These are phyloP conservation scores for Penicillium sp. DNA, from an alignment of 2,329 filamentous ascomycete species.

Conservation along the genomic window DNA sequence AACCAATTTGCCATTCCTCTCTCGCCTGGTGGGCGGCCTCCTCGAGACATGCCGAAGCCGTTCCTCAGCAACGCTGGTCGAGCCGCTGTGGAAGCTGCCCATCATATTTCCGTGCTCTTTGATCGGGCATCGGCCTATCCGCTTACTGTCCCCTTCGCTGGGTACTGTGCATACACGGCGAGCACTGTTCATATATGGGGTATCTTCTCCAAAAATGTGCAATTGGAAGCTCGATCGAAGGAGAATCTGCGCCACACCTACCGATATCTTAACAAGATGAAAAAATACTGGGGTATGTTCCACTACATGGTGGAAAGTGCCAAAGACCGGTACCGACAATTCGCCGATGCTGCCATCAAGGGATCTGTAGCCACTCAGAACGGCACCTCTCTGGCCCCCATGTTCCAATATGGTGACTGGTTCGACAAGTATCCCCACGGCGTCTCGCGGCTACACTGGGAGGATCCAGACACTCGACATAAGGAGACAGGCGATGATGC, in stretches of 20 bases:
- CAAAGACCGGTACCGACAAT: constrained; percentile 83
- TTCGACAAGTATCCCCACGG: constrained; percentile 94
- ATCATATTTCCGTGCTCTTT: constrained; percentile 82
- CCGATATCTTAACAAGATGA: constrained; percentile 91
- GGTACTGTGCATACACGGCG: constrained; percentile 91
- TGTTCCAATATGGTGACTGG: constrained; percentile 98
- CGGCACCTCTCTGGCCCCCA: constrained; percentile 58
- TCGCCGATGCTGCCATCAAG: constrained; percentile 78
- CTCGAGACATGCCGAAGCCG: constrained; percentile 73
- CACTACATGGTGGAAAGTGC: constrained; percentile 94
- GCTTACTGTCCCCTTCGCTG: constrained; percentile 88
- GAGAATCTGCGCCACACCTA: constrained; percentile 86
- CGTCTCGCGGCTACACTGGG: constrained; percentile 81
- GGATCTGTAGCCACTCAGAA: constrained; percentile 57
- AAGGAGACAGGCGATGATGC: constrained; percentile 85
- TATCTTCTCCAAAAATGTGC: constrained; percentile 82
- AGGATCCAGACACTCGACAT: constrained; percentile 72
- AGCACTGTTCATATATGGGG: constrained; percentile 94
- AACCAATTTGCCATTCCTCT: constrained; percentile 82
- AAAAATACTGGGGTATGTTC: constrained; percentile 98
- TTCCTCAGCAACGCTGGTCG: constrained; percentile 78
- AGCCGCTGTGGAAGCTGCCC: constrained; percentile 81
- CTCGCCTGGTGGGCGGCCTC: constrained; percentile 67
- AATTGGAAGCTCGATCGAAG: constrained; percentile 78
- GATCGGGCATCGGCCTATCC: constrained; percentile 79